Base-by-base conservation (phyloP, 2,329 filamentous ascomycete species). In the Cryoendolithus antarcticus region DNA sequence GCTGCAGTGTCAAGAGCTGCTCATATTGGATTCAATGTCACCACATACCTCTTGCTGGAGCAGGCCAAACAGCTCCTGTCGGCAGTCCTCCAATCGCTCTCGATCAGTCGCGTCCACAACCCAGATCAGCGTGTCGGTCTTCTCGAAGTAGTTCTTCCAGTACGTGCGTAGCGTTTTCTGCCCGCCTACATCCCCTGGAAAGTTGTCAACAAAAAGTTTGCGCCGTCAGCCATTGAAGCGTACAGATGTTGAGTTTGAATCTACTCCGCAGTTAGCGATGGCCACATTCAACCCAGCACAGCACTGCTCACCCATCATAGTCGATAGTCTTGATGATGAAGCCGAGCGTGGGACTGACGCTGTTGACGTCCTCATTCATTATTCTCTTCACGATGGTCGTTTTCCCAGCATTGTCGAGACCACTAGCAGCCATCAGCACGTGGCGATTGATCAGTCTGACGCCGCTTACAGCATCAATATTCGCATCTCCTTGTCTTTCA, bases 261-360 rank as follows among this genome's bases (percentile, higher is more conserved):
- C 89, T 94, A 8, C 10, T 7, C 27, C 34, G 49, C 51, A 37
- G 49, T 21, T n/a, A n/a, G n/a, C n/a, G n/a, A n/a, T n/a, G n/a
- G n/a, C n/a, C n/a, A n/a, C n/a, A n/a, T n/a, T n/a, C n/a, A n/a
- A n/a, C n/a, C n/a, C n/a, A n/a, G n/a, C n/a, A n/a, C n/a, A n/a
- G n/a, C n/a, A n/a, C n/a, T n/a, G n/a, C n/a, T n/a, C 69, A 94
- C 88, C 89, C 91, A 49, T 89, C 79, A 56, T 93, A 94, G 51
- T 96, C 88, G 55, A 98, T 94, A 0, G 93, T 96, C 68, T 94
- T 98, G 70, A 98, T 98, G 58, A 95, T 96, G 63, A 98, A 98
- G 0, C 91, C 91, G 39, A 98, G 67, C 3, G 91, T 98, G 29
- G 93, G 91, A 63, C 88, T 95, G 54, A 98, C 88, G n/a, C 80